Base-by-base conservation (phyloP, 805 yeast genomes). In the Candida qinlingensis region DNA sequence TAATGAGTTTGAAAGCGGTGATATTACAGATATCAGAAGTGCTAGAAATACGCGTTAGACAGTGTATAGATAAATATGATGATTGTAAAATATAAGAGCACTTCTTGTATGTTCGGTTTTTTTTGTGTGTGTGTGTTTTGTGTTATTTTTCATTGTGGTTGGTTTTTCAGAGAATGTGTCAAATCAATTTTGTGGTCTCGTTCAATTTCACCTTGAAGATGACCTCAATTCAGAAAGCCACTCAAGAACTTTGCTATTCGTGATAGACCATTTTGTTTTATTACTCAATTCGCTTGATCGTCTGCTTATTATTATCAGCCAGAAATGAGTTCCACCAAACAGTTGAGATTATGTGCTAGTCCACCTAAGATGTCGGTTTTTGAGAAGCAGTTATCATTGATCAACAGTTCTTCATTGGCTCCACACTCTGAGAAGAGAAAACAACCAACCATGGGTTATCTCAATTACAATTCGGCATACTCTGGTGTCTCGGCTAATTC, bases 351-450 rank as follows among this genome's bases (percentile, higher is more conserved):
- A 37, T 45, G 51, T 37, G 28, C 42, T 34, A 41, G 39, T 44
- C 25, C 46, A 47, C 52, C 54, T 7, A 52, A 49, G 35, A 49
- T 57, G n/a, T 53, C 60, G 6, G 53, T 54, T 6, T 56, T 57
- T 39, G 61, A 59, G 37, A 56, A 48, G 26, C 60, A 58, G 34
- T 42, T 57, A 11, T 34, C 56, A 4, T 42, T 51, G 13, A 51
- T 53, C 35, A 46, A 53, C 34, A 53, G 54, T 27, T 44, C 52
- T 6, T 28, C 48, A 10, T 9, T 50, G 19, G 19, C 30, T 10
- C 37, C 10, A 27, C 12, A 10, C 9, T 25, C 10, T 10, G 26
- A 37, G 11, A 29, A 30, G 34, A 44, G 38, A 29, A 28, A 29
- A 10, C 33, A 25, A 27, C 44, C 47, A n/a, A 6, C 40, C 13